These are phyloP conservation scores for Pythium periplocum DNA, from an alignment of 352 stramenopile species.

Conservation along the genomic window DNA sequence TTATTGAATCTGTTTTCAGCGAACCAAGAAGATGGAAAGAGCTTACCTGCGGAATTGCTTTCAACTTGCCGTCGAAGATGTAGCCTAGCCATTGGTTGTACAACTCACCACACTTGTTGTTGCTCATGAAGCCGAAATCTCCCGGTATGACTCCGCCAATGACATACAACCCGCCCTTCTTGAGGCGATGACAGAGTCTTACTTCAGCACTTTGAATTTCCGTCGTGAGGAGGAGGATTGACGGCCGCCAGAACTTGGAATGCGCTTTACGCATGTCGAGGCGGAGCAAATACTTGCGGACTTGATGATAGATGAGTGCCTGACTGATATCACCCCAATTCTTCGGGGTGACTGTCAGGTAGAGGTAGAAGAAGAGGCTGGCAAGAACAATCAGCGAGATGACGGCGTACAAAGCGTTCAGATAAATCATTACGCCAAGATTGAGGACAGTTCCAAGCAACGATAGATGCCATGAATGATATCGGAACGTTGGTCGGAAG, in stretches of 20 bases:
- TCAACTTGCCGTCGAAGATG: constrained; percentile 44
- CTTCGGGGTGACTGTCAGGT: constrained; percentile 40
- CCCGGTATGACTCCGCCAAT: constrained; percentile 51
- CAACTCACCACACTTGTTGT: constrained; percentile 24
- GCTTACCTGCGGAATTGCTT: constrained; percentile 40
- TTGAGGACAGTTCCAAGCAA: constrained; percentile 53
- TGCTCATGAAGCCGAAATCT: constrained; percentile 26
- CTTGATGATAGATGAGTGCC: constrained; percentile 83
- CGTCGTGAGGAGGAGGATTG: constrained; percentile 58
- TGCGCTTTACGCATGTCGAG: constrained; percentile 61
- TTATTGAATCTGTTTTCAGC: too few relatives aligned
- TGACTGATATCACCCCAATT: constrained; percentile 80
- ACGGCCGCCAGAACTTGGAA: constrained; percentile 76
- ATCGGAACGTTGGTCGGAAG: constrained; percentile 69
- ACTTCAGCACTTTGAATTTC: constrained; percentile 32
- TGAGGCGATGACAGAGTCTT: constrained; percentile 66
- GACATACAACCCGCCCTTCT: constrained; percentile 78
- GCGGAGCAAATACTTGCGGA: constrained; percentile 72
- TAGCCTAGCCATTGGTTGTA: constrained; percentile 36
- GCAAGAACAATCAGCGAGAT: constrained; percentile 48
- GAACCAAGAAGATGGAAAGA: background rate
- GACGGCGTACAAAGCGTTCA: constrained; percentile 57
- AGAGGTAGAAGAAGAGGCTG: constrained; percentile 64
- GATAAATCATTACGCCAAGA: constrained; percentile 69
- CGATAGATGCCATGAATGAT: constrained; percentile 63